Percentiles rank a stretch among this genome's conserved stretches.
phyloP scores from a whole-genome alignment of 2,329 filamentous ascomycete species.

The Aotearoamyces nothofagi region DNA sequence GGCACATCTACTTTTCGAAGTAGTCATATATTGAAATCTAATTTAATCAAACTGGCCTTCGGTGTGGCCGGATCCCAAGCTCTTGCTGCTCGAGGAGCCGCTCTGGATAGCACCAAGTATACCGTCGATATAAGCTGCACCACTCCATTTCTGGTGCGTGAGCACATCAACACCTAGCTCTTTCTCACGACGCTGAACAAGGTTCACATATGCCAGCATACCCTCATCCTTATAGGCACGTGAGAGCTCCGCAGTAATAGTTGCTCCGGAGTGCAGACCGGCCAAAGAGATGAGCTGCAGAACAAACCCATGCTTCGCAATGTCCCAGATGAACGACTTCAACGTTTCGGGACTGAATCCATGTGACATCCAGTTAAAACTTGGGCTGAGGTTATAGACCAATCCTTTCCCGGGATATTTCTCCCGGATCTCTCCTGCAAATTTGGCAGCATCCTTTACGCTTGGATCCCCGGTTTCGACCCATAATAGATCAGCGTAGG shows the following conservation, averaged over 20 bases:
- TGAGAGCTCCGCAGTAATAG: conserved; percentile 58
- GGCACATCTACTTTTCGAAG: too few relatives aligned
- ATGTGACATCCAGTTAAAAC: conserved; percentile 97
- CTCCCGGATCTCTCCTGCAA: conserved; percentile 61
- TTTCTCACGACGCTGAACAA: conserved; percentile 82
- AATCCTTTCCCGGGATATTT: conserved; percentile 67
- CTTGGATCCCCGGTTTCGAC: conserved; percentile 87
- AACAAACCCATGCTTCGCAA: conserved; percentile 73
- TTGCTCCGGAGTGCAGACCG: conserved; percentile 49
- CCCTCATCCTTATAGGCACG: conserved; percentile 75
- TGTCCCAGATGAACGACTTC: conserved; percentile 90
- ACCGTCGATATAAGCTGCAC: conserved; percentile 66
- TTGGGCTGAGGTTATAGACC: conserved; percentile 91
- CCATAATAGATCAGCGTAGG: conserved; percentile 91
- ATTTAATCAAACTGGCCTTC: conserved; percentile 63
- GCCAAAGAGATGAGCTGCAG: conserved; percentile 53
- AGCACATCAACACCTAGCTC: conserved; percentile 37
- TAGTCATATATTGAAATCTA: too few relatives aligned
- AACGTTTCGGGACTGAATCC: conserved; percentile 74
- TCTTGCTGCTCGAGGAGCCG: conserved; percentile 75
- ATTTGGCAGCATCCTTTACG: conserved; percentile 58
- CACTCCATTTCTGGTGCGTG: conserved; percentile 34
- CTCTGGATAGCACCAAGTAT: conserved; percentile 84
- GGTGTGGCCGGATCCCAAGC: conserved; percentile 91
- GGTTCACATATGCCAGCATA: conserved; percentile 94